These are phyloP conservation scores for Cercospora zeina DNA, from an alignment of 2,329 filamentous ascomycete species.

Conservation along the genomic window DNA sequence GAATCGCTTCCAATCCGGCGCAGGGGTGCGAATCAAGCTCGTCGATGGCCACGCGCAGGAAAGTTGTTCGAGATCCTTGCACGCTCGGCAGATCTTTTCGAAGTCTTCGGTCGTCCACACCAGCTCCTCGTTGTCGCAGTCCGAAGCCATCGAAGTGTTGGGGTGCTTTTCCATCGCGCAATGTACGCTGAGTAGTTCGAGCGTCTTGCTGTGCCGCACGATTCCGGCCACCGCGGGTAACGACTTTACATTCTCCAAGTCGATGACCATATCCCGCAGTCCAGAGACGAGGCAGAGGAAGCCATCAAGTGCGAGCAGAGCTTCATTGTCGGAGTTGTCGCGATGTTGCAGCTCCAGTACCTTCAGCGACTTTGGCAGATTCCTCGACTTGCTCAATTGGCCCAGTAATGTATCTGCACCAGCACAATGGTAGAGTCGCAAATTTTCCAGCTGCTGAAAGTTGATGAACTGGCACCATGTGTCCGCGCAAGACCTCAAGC, in stretches of 20 bases:
- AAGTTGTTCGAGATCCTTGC: conserved; percentile 48
- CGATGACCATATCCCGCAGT: conserved; percentile 48
- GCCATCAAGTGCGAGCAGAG: conserved; percentile 49
- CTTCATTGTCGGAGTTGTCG: conserved; percentile 52
- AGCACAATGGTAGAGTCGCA: conserved; percentile 48
- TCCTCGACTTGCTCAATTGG: conserved; percentile 49
- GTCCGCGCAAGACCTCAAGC: conserved; percentile 50
- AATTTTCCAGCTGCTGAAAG: conserved; percentile 46
- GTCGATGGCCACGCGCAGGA: conserved; percentile 51
- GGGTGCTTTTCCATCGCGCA: conserved; percentile 34
- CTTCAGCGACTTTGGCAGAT: conserved; percentile 49
- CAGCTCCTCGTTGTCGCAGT: conserved; percentile 45
- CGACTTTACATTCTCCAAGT: conserved; percentile 46
- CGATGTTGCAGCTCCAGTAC: conserved; percentile 51
- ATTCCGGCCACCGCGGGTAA: conserved; percentile 49
- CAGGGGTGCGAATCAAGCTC: conserved; percentile 46
- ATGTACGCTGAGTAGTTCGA: conserved; percentile 50
- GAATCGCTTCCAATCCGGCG: conserved; percentile 47
- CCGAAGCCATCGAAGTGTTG: conserved; percentile 15
- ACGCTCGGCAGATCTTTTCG: conserved; percentile 50
- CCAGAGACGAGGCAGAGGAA: conserved; percentile 51
- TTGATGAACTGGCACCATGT: conserved; percentile 52
- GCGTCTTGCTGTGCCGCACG: conserved; percentile 48
- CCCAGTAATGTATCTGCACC: conserved; percentile 52
- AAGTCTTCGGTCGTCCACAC: conserved; percentile 49